Conservation (phyloP, 2,329 filamentous ascomycete genomes). For the Venturia carpophila region DNA sequence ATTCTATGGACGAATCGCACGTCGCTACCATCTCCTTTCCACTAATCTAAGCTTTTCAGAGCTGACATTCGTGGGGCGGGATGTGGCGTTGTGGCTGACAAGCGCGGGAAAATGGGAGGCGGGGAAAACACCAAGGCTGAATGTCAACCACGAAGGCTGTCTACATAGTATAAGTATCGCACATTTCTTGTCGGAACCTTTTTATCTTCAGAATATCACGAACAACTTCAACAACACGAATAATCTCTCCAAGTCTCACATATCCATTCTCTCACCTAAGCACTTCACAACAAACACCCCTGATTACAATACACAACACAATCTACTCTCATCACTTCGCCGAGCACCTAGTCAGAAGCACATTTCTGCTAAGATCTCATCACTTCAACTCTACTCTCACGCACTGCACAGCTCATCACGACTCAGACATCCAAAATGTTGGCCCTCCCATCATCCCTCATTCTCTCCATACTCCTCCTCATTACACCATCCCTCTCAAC, state of each 20-base stretch:
- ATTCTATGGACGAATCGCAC: not conserved
- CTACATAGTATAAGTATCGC: slow-evolving; percentile 1
- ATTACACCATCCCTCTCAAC: slow-evolving; percentile 6
- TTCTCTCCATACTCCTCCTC: slow-evolving; percentile 14
- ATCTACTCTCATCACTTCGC: not conserved
- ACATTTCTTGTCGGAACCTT: not conserved
- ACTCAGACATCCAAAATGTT: slow-evolving; percentile 12
- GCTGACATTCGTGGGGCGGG: not conserved
- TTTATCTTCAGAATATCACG: not conserved
- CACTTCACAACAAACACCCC: not conserved
- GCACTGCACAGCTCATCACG: not conserved
- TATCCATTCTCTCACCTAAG: not conserved
- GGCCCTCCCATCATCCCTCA: slow-evolving; percentile 17
- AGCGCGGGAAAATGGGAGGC: not conserved
- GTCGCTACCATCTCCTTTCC: not conserved
- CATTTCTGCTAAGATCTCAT: not conserved
- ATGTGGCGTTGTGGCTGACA: slow-evolving; percentile 8
- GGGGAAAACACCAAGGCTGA: not conserved
- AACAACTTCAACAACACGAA: not conserved
- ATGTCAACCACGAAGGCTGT: slow-evolving; percentile 1
- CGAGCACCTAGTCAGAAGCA: not conserved
- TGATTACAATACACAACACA: not conserved
- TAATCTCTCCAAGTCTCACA: not conserved
- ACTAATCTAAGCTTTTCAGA: not conserved
- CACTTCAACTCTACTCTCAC: not conserved